These are phyloP conservation scores for Trametes elegans DNA, from an alignment of 768 basidiomycete genomes.

Conservation along the genomic window DNA sequence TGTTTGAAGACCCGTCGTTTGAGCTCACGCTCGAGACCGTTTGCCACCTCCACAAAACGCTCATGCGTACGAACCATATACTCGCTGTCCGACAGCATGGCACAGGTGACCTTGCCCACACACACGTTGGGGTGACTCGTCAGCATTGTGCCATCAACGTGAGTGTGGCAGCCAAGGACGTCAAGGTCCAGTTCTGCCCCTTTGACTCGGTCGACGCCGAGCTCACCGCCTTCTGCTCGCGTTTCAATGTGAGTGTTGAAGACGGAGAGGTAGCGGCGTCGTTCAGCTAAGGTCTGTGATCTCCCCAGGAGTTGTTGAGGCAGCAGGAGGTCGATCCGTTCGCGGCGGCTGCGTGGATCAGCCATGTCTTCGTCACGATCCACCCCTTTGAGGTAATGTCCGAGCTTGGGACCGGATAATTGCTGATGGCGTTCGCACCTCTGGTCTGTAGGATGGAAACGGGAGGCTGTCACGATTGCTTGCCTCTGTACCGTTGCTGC, in stretches of 20 bases:
- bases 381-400: constrained; percentile 15
- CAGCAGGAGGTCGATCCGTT: constrained; percentile 9
- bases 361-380: constrained; percentile 16
- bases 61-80: constrained; percentile 16
- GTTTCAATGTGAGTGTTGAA: constrained; percentile 9
- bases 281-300: too few relatives aligned
- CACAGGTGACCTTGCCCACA: background rate
- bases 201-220: constrained; percentile 17
- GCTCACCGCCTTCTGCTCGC: constrained; percentile 13
- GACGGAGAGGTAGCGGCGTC: background rate
- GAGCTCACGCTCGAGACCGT: constrained; percentile 9
- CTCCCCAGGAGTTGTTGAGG: constrained; percentile 3
- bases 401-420: too few relatives aligned
- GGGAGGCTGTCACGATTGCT: constrained; percentile 14
- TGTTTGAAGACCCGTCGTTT: constrained; percentile 1
- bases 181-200: constrained; percentile 17
- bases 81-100: constrained; percentile 4
- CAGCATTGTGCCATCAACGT: constrained; percentile 13
- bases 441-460: constrained; percentile 8
- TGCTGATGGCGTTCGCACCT: too few relatives aligned
- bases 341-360: constrained; percentile 16
- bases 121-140: constrained; percentile 11
- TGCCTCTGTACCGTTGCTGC: constrained; percentile 14
- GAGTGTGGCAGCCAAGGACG: constrained; percentile 4
- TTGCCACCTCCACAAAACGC: constrained; percentile 9